These are phyloP conservation scores for Ophiostoma triangulosporum DNA, from an alignment of 2,329 filamentous ascomycete genomes.

Conservation along the genomic window DNA sequence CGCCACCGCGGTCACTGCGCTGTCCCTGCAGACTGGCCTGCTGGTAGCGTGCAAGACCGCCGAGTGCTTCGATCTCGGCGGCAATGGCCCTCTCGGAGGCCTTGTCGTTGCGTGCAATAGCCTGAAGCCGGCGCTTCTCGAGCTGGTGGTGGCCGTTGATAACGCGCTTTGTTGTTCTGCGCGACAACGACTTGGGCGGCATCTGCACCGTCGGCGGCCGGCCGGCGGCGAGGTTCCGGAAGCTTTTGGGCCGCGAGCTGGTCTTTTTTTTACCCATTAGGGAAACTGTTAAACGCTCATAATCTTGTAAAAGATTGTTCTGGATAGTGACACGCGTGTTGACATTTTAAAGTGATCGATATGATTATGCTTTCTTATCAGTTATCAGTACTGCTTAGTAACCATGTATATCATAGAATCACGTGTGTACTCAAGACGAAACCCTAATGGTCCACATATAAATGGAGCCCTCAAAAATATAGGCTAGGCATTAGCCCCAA, in stretches of 20 bases:
- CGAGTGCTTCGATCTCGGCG: constrained; percentile 41
- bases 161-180: constrained; percentile 48
- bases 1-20: constrained; percentile 50
- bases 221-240: constrained; percentile 35
- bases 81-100: constrained; percentile 31
- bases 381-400: background rate
- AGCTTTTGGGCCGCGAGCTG: constrained; percentile 10
- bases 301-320: background rate
- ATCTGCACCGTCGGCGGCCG: constrained; percentile 40
- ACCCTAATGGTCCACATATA: background rate
- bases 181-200: constrained; percentile 43
- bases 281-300: background rate
- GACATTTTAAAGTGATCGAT: no score
- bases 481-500: background rate
- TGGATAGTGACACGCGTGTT: no score
- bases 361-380: background rate
- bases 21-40: constrained; percentile 57
- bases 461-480: background rate
- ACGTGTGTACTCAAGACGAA: background rate
- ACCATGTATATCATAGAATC: background rate
- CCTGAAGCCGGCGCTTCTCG: constrained; percentile 47
- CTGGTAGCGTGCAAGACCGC: constrained; percentile 51
- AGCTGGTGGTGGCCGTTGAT: constrained; percentile 55
- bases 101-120: constrained; percentile 38
- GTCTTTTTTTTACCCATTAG: constrained; percentile 35